Conservation (phyloP, 148 eudicot genomes). For the Rhododendron williamsianum region DNA sequence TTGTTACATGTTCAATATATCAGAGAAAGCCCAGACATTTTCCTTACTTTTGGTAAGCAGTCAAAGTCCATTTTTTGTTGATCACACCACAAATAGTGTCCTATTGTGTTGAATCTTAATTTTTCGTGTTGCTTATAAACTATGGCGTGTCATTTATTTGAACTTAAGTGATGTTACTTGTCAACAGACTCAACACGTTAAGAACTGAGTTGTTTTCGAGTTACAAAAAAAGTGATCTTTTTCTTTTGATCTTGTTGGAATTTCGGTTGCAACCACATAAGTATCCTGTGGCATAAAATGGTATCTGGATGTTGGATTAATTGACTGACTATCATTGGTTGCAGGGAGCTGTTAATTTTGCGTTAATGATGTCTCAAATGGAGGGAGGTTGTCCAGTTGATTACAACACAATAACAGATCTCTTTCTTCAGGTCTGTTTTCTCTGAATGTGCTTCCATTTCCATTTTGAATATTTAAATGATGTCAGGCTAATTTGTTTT, state of each 20-base stretch:
- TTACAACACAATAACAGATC: conserved; percentile 82
- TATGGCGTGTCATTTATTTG: neutral
- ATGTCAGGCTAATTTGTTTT: neutral
- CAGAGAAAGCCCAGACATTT: neutral
- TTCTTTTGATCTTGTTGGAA: neutral
- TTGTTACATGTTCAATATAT: neutral
- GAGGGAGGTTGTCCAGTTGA: conserved; percentile 93
- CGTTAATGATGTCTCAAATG: conserved; percentile 97
- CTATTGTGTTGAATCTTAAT: neutral
- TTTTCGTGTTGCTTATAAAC: neutral
- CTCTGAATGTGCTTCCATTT: neutral
- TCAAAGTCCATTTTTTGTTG: neutral
- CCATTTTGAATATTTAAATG: neutral
- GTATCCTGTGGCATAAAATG: neutral
- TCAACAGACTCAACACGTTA: neutral
- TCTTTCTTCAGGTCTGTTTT: conserved; percentile 71
- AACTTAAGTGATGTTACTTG: neutral
- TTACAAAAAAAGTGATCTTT: neutral
- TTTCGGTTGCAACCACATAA: neutral
- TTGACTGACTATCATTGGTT: conserved; percentile 14
- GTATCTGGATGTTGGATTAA: neutral
- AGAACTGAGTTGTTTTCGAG: neutral
- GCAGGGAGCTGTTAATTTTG: conserved; percentile 97
- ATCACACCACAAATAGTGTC: neutral
- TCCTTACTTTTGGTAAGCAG: neutral